These are phyloP conservation scores for Talaromyces sp. DNA, from an alignment of 2,329 filamentous ascomycete genomes.

Conservation along the genomic window DNA sequence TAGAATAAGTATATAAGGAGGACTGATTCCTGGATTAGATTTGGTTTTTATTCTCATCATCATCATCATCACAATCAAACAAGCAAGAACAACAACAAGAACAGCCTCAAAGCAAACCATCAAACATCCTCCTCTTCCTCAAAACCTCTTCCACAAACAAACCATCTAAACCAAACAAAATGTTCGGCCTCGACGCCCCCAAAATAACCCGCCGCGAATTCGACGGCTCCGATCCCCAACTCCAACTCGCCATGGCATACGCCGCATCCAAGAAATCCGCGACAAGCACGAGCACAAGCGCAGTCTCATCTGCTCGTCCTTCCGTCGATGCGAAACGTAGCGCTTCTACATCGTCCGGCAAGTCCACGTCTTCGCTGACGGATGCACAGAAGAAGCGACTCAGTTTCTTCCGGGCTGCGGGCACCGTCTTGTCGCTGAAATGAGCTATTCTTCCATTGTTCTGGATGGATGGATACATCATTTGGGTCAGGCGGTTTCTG, in stretches of 20 bases:
- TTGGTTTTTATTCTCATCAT: constrained; percentile 8
- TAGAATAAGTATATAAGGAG: constrained; percentile 9
- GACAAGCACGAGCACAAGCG: neutral
- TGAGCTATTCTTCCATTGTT: neutral
- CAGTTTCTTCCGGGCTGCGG: constrained; percentile 11
- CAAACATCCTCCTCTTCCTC: neutral
- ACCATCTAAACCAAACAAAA: constrained; percentile 2
- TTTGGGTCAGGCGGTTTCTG: no score
- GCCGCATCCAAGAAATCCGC: neutral
- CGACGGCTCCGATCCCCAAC: constrained; percentile 18
- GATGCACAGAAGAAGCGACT: constrained; percentile 10
- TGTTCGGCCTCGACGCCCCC: constrained; percentile 15
- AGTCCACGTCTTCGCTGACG: neutral
- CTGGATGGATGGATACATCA: neutral
- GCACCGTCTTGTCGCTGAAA: constrained; percentile 7
- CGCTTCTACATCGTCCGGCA: neutral
- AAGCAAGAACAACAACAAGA: neutral
- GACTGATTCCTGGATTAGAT: neutral
- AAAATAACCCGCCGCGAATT: constrained; percentile 12
- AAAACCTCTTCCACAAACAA: neutral
- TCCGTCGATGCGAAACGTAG: neutral
- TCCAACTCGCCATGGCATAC: constrained; percentile 6
- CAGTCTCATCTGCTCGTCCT: neutral
- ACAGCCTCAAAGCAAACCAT: neutral
- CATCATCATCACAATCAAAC: neutral